Conservation (phyloP, 352 stramenopile genomes). For the Globisporangium nunn region DNA sequence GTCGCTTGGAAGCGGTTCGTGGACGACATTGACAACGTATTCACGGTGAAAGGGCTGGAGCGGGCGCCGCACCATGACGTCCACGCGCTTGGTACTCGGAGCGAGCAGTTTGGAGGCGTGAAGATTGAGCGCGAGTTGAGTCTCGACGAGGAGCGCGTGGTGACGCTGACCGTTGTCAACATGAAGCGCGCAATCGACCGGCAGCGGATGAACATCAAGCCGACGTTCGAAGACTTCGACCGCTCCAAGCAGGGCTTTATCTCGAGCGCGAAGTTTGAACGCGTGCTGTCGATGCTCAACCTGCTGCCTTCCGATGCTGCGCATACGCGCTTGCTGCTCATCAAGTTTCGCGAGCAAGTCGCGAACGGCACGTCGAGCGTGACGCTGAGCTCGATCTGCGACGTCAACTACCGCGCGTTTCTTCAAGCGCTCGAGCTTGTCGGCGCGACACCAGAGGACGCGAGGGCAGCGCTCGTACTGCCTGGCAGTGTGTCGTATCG, state of each 20-base stretch:
- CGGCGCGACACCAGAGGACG: conserved; percentile 15
- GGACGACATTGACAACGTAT: conserved; percentile 75
- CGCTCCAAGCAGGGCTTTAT: conserved; percentile 72
- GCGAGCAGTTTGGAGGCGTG: conserved; percentile 52
- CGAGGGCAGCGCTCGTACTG: conserved; percentile 21
- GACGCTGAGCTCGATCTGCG: conserved; percentile 65
- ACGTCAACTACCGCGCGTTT: conserved; percentile 82
- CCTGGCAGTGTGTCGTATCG: conserved; percentile 56
- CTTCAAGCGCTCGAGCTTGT: conserved; percentile 56
- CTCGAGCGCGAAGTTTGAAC: conserved; percentile 72
- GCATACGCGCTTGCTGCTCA: conserved; percentile 41
- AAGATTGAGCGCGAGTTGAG: conserved; percentile 47
- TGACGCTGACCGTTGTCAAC: conserved; percentile 30
- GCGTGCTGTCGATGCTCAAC: conserved; percentile 70
- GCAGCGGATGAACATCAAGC: conserved; percentile 72
- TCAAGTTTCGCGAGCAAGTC: conserved; percentile 74
- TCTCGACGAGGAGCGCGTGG: conserved; percentile 34
- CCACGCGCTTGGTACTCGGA: conserved; percentile 30
- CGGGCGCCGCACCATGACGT: conserved; percentile 54
- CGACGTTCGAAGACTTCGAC: conserved; percentile 81
- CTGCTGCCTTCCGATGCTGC: conserved; percentile 42
- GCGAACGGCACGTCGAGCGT: conserved; percentile 23
- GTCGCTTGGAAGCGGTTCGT: conserved; percentile 75
- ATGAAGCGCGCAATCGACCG: conserved; percentile 61
- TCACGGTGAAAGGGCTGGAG: conserved; percentile 72